Conservation (phyloP, 345 rosid genomes). For the Jatropha curcas region DNA sequence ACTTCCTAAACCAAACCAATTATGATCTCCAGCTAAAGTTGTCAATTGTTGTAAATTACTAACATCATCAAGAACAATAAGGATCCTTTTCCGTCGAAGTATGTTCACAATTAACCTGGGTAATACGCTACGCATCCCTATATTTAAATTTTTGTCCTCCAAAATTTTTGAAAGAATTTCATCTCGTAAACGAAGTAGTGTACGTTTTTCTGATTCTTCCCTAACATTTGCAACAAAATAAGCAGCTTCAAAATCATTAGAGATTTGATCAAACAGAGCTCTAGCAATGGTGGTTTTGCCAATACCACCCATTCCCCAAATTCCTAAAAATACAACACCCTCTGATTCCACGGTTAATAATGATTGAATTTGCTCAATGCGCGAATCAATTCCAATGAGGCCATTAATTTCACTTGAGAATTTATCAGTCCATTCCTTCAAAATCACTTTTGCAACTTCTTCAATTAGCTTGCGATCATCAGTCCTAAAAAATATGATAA, state of each 20-base stretch:
- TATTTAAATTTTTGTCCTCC: constrained; percentile 2
- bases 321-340: constrained; percentile 7
- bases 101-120: constrained; percentile 3
- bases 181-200: neutral
- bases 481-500: neutral
- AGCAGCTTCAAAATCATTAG: neutral
- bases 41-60: constrained; percentile 3
- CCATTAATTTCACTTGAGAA: neutral
- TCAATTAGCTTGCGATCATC: neutral
- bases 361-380: neutral
- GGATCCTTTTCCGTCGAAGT: neutral
- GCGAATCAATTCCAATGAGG: constrained; percentile 14
- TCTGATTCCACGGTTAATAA: neutral
- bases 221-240: constrained; percentile 15
- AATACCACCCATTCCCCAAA: constrained; percentile 26
- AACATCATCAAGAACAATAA: constrained; percentile 20
- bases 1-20: constrained; percentile 23
- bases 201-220: constrained; percentile 1
- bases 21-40: constrained; percentile 3
- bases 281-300: constrained; percentile 16
- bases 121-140: neutral
- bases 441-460: neutral
- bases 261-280: neutral
- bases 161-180: constrained; percentile 12
- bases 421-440: neutral